Evolutionary conservation across 2,329 filamentous ascomycete species (phyloP).

Genomic region (Verticillium longisporum): DNA sequence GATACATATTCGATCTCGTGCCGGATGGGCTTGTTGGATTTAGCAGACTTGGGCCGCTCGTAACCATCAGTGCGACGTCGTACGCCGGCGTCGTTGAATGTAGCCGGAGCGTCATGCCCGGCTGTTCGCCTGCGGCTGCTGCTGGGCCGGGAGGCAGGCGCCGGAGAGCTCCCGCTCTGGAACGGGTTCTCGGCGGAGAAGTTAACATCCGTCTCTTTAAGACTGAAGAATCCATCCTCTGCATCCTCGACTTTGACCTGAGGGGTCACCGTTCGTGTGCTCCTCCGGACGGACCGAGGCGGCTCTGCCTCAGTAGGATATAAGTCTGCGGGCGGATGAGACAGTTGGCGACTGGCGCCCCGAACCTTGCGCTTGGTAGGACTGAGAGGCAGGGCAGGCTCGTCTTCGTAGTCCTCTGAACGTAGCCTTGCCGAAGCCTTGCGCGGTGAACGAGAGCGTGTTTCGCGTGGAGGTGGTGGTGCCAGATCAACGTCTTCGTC

Average conservation of each 20-base stretch:
- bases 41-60: conserved; percentile 9
- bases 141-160: conserved; percentile 39
- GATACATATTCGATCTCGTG: conserved; percentile 24
- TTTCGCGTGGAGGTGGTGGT: conserved; percentile 41
- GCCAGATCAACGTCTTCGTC: conserved; percentile 53
- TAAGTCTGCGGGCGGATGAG: conserved; percentile 46
- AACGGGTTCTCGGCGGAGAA: conserved; percentile 90
- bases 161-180: conserved; percentile 73
- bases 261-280: conserved; percentile 44
- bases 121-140: conserved; percentile 42
- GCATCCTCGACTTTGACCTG: conserved; percentile 48
- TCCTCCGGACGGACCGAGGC: conserved; percentile 38
- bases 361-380: conserved; percentile 49
- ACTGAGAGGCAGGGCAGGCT: conserved; percentile 24
- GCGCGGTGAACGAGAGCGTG: conserved; percentile 48
- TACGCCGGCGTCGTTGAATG: conserved; percentile 24
- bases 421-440: conserved; percentile 47
- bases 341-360: conserved; percentile 46
- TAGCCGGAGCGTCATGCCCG: background rate
- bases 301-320: conserved; percentile 21
- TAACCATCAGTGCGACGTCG: conserved; percentile 35
- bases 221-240: conserved; percentile 36
- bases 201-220: conserved; percentile 41
- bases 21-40: conserved; percentile 28
- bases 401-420: conserved; percentile 37